Evolutionary conservation across 2,329 filamentous ascomycete species (phyloP).

Genomic region (Fusarium sp.): DNA sequence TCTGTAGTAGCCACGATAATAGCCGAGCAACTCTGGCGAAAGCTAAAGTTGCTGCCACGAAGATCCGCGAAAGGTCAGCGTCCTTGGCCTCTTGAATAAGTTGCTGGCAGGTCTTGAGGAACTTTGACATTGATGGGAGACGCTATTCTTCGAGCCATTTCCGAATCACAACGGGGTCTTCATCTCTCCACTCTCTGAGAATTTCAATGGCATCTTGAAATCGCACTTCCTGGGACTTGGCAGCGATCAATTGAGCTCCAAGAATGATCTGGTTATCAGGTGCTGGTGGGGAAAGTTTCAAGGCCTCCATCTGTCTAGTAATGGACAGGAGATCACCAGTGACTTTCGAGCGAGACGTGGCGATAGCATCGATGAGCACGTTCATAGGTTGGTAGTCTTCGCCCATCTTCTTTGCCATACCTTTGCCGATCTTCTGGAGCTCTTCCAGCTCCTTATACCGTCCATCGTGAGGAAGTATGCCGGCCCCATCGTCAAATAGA

Average conservation of each 20-base stretch:
- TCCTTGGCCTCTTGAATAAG: background rate
- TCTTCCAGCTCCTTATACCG: background rate
- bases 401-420: constrained; percentile 30
- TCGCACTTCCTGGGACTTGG: background rate
- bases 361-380: constrained; percentile 9
- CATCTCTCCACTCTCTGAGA: background rate
- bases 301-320: background rate
- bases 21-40: constrained; percentile 1
- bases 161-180: background rate
- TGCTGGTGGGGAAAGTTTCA: background rate
- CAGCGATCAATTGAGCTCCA: background rate
- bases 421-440: background rate
- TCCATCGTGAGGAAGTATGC: background rate
- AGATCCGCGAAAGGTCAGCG: background rate
- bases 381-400: background rate
- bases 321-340: background rate
- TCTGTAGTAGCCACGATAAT: background rate
- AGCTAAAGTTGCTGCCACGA: background rate
- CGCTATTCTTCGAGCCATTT: background rate
- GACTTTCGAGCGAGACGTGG: background rate
- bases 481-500: background rate
- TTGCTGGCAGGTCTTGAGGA: background rate
- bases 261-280: constrained; percentile 7
- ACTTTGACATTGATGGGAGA: background rate
- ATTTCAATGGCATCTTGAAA: constrained; percentile 3